Base-by-base conservation (phyloP, 371 early-diverging fungal genomes). In the Lichtheimia corymbifera region DNA sequence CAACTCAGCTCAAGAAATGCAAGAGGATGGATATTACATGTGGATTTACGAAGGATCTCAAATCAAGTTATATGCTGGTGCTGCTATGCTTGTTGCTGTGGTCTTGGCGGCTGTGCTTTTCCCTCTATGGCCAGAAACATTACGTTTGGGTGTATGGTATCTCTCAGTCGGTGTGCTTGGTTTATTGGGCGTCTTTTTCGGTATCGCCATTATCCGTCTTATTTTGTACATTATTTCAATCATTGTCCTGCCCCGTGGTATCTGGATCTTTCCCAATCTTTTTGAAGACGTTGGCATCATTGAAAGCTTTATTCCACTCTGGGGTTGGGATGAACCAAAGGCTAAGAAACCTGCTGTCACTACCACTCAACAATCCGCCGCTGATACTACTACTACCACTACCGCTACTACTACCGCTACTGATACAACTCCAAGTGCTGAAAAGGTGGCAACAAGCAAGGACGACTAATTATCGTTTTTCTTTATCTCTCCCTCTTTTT, bases 201-300 rank as follows among this genome's bases (percentile, higher is more conserved):
- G 83, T 25, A 82, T 97, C 61, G 93, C 93, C 3, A 83, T 99
- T 54, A 76, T 99, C 24, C 85, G 99, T 20, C 73, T 97, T 51
- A 88, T 98, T 51, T 66, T 99, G 22, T 99, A 93, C 82, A 65
- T 93, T 53, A 82, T 92, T 20, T 87, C 95, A 51, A 84, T 90
- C 54, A 77, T 91, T 12, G 72, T 88, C 6, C 79, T 88, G 41
- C 89, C 94, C 42, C 91, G 92, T 58, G 96, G 97, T 43, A 88
- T 99, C 66, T 99, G 99, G 99, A 70, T 99, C n/a, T 99, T 98
- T 84, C 99, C 99, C 42, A 99, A 99, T 69, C 76, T 99, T 64
- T 99, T 97, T 82, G 99, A 92, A 53, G 99, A 99, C 70, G 94
- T 93, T 60, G 99, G 99, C 40, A 86, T 99, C 63, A 74, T 99